Percentiles rank a stretch among this genome's conserved stretches.
Conservation (phyloP, 2,329 filamentous ascomycete species). For the Rachicladosporium sp. region DNA sequence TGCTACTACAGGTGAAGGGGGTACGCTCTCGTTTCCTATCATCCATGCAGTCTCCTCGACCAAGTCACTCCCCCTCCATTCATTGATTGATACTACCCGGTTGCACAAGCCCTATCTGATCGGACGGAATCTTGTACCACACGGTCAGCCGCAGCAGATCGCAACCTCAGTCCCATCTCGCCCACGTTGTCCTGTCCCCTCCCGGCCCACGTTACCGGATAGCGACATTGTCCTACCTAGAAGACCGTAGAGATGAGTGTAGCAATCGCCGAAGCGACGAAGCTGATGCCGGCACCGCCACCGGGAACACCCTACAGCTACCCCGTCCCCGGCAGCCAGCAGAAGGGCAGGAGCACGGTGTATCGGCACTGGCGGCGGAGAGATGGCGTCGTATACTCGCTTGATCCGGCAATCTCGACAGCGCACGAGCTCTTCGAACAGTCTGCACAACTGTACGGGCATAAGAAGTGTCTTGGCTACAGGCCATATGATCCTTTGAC, state of each 20-base stretch:
- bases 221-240: no score
- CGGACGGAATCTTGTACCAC: no score
- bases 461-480: conserved; percentile 63
- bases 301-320: conserved; percentile 68
- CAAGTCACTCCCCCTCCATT: no score
- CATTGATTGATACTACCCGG: no score
- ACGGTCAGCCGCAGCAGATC: no score
- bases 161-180: no score
- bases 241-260: conserved; percentile 5
- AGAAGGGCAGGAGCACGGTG: conserved; percentile 57
- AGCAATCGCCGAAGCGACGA: conserved; percentile 23
- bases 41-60: no score
- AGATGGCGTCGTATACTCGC: conserved; percentile 58
- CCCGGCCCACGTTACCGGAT: no score
- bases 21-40: no score
- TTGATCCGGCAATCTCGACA: conserved; percentile 46
- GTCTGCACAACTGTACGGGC: conserved; percentile 46
- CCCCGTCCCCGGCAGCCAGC: conserved; percentile 60
- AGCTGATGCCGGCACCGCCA: conserved; percentile 52
- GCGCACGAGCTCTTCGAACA: conserved; percentile 25
- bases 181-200: no score
- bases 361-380: conserved; percentile 75
- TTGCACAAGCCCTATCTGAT: no score
- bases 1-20: no score
- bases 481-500: conserved; percentile 65